Conservation (phyloP, 2,329 filamentous ascomycete genomes). For the Stylonectria norvegica region DNA sequence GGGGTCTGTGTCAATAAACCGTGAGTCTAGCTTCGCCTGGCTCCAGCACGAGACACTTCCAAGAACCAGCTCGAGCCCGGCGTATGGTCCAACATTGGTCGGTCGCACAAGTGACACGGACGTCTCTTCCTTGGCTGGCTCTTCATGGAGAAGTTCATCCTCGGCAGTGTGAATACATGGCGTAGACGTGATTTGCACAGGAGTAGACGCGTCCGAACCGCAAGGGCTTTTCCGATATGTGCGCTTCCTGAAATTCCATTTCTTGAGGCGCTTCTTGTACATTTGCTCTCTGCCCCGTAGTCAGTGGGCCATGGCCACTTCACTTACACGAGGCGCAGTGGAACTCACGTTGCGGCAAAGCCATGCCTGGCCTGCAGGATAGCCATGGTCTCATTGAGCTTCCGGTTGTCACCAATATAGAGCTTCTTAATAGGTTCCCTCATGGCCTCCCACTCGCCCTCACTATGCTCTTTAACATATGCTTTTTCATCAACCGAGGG, state of each 20-base stretch:
- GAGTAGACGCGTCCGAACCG: conserved; percentile 20
- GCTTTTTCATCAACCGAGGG: conserved; percentile 23
- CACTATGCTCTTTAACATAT: conserved; percentile 34
- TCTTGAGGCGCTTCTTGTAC: conserved; percentile 39
- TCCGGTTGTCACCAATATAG: conserved; percentile 35
- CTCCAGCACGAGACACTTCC: conserved; percentile 35
- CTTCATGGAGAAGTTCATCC: conserved; percentile 10
- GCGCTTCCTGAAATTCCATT: conserved; percentile 37
- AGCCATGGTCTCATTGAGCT: conserved; percentile 36
- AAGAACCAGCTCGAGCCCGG: conserved; percentile 33
- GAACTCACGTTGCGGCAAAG: conserved; percentile 37
- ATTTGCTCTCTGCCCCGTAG: conserved; percentile 33
- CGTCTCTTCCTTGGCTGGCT: background rate
- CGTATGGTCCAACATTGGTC: conserved; percentile 25
- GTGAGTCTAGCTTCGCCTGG: conserved; percentile 32
- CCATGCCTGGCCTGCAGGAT: conserved; percentile 33
- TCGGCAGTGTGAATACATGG: conserved; percentile 14
- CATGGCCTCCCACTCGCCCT: conserved; percentile 34
- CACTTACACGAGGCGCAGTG: background rate
- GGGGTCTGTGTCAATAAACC: conserved; percentile 28
- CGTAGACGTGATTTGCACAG: conserved; percentile 12
- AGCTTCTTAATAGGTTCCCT: conserved; percentile 31
- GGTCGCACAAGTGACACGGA: conserved; percentile 19
- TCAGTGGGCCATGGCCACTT: background rate
- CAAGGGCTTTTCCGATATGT: conserved; percentile 31